Evolutionary conservation across 768 basidiomycete genomes (phyloP).

Genomic region (Lentinula detonsa): DNA sequence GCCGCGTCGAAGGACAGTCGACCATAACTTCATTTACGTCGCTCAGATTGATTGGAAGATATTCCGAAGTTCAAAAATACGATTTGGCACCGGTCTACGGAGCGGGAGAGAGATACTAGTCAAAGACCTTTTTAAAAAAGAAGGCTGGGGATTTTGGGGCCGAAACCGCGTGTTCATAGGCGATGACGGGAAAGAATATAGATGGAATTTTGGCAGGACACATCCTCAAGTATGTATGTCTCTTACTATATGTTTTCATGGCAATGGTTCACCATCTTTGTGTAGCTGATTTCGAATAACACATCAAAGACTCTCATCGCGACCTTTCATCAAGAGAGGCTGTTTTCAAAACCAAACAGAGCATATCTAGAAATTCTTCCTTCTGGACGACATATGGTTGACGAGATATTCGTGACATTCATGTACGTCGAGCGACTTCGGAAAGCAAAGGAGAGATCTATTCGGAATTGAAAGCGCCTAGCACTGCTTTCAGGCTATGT

Average conservation of each 20-base stretch:
- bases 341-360: constrained; percentile 7
- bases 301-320: constrained; percentile 14
- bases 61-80: constrained; percentile 22
- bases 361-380: constrained; percentile 18
- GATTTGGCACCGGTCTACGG: constrained; percentile 17
- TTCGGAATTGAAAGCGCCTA: neutral
- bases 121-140: constrained; percentile 19
- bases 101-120: constrained; percentile 18
- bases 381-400: constrained; percentile 18
- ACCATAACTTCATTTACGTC: constrained; percentile 7
- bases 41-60: constrained; percentile 28
- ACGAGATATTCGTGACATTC: constrained; percentile 23
- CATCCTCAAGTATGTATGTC: constrained; percentile 9
- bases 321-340: constrained; percentile 11
- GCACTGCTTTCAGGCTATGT: no score
- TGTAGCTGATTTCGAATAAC: constrained; percentile 10
- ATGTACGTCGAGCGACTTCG: constrained; percentile 22
- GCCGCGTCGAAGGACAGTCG: neutral
- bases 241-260: neutral
- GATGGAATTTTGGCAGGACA: constrained; percentile 12
- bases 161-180: constrained; percentile 16
- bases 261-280: constrained; percentile 7
- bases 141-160: constrained; percentile 16
- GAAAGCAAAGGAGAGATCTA: constrained; percentile 13
- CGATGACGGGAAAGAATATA: constrained; percentile 19